These are phyloP conservation scores for Przewalskia tangutica DNA, from an alignment of 257 asterid genomes.

Conservation along the genomic window DNA sequence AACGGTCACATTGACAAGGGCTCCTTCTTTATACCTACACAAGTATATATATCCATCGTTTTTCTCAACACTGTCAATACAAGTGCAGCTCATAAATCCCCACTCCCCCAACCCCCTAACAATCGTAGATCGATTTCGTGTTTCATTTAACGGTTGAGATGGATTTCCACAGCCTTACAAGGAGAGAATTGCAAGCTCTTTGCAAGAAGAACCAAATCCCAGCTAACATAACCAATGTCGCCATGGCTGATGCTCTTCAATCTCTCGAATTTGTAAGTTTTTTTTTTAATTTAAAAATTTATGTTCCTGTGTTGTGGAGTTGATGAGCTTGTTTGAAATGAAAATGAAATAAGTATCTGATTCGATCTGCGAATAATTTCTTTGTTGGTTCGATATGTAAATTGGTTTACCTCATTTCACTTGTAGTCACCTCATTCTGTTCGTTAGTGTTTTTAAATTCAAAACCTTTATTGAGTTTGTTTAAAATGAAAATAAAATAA, in stretches of 20 bases:
- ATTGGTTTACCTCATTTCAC: no score
- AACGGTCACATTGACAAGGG: constrained; percentile 25
- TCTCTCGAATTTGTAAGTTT: constrained; percentile 37
- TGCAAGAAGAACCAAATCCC: constrained; percentile 72
- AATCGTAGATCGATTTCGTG: neutral
- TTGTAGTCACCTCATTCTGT: no score
- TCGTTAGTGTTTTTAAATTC: no score
- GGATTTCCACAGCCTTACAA: constrained; percentile 49
- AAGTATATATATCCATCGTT: constrained; percentile 7
- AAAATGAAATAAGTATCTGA: neutral
- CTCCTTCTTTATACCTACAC: neutral
- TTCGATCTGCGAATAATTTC: neutral
- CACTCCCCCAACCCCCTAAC: neutral
- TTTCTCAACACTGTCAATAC: neutral
- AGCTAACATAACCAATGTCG: constrained; percentile 52
- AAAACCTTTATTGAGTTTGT: no score
- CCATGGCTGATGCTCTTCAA: constrained; percentile 56
- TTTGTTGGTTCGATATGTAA: no score
- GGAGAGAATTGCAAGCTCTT: constrained; percentile 67
- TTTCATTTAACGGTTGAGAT: constrained; percentile 15
- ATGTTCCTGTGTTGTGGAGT: no score
- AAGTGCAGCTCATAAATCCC: neutral
- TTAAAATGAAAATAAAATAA: no score
- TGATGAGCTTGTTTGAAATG: neutral
- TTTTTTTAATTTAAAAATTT: neutral